phyloP scores from a whole-genome alignment of 176 grass and related monocot species.

The Urochloa ruziziensis region DNA sequence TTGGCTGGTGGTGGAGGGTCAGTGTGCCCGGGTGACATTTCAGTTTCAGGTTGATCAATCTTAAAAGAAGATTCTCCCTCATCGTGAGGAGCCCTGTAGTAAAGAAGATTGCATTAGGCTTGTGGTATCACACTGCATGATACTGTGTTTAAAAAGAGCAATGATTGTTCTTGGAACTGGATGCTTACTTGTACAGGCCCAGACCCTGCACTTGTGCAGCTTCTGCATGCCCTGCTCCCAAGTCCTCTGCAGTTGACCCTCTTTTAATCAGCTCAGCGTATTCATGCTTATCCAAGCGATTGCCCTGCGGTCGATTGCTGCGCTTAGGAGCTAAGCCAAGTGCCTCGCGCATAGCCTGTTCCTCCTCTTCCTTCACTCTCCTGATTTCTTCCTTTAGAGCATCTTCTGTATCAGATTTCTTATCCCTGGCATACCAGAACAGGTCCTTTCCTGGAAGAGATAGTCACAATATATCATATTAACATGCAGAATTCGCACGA shows the following conservation, averaged over 20 bases:
- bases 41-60: slow-evolving; percentile 36
- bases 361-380: slow-evolving; percentile 95
- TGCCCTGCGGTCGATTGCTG: slow-evolving; percentile 60
- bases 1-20: slow-evolving; percentile 35
- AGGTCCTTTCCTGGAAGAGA: slow-evolving; percentile 74
- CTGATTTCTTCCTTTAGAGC: slow-evolving; percentile 90
- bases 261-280: slow-evolving; percentile 95
- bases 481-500: neutral
- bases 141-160: neutral
- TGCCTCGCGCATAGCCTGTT: slow-evolving; percentile 90
- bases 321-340: slow-evolving; percentile 96
- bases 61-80: slow-evolving; percentile 51
- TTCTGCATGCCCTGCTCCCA: slow-evolving; percentile 89
- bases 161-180: neutral
- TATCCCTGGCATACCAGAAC: slow-evolving; percentile 82
- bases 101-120: slow-evolving; percentile 9
- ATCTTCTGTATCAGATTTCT: slow-evolving; percentile 66
- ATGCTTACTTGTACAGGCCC: slow-evolving; percentile 88
- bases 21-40: slow-evolving; percentile 6
- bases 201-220: slow-evolving; percentile 91
- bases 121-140: neutral
- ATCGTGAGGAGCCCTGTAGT: slow-evolving; percentile 49
- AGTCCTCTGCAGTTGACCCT: slow-evolving; percentile 89
- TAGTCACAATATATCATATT: neutral
- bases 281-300: slow-evolving; percentile 87